A percentile compares a stretch with the other conserved stretches of the same genome.
Conservation (phyloP, 805 yeast genomes). For the Yarrowia sp. region DNA sequence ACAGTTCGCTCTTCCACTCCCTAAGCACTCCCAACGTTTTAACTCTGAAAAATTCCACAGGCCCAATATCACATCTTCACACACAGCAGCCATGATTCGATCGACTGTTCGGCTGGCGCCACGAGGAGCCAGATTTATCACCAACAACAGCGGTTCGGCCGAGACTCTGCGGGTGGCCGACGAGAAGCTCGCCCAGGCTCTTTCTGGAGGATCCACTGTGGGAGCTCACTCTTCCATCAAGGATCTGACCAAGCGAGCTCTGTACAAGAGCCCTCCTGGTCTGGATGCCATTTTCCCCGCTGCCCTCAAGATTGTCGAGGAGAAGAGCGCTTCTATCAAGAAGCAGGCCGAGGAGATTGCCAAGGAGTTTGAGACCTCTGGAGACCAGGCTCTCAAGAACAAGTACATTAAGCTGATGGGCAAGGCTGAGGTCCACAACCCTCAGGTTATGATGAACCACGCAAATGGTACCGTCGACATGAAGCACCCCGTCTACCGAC, state of each 20-base stretch:
- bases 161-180: slow-evolving; percentile 20
- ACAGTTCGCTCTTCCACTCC: not conserved
- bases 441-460: slow-evolving; percentile 76
- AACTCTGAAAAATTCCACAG: slow-evolving; percentile 18
- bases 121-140: slow-evolving; percentile 14
- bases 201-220: not conserved
- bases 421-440: slow-evolving; percentile 71
- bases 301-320: slow-evolving; percentile 58
- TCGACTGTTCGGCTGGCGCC: slow-evolving; percentile 24
- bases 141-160: slow-evolving; percentile 22
- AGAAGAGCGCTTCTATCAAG: slow-evolving; percentile 47
- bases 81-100: slow-evolving; percentile 12
- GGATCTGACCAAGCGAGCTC: slow-evolving; percentile 25
- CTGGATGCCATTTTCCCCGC: slow-evolving; percentile 68
- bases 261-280: slow-evolving; percentile 65
- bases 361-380: slow-evolving; percentile 30
- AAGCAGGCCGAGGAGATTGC: slow-evolving; percentile 41
- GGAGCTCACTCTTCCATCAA: not conserved
- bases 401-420: slow-evolving; percentile 41
- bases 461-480: slow-evolving; percentile 55
- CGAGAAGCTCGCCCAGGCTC: not conserved
- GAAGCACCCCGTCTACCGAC: slow-evolving; percentile 74
- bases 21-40: not conserved
- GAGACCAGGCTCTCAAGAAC: slow-evolving; percentile 31
- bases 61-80: not conserved